Evolutionary conservation across 257 asterid genomes (phyloP).

Genomic region (Fraxinus excelsior): DNA sequence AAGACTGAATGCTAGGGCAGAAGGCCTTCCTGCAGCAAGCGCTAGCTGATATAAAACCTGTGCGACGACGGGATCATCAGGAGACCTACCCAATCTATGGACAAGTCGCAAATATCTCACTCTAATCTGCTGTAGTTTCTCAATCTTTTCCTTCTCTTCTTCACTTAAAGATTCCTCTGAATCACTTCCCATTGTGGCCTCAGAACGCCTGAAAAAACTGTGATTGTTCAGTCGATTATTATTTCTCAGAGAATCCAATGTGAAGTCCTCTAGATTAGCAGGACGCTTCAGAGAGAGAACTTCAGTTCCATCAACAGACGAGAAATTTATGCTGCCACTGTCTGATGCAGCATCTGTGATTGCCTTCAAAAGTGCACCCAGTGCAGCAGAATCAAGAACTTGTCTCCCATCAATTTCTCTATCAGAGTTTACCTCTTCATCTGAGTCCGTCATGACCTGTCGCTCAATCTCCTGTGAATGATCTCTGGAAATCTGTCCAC

Average conservation of each 20-base stretch:
- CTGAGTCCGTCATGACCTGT: slow-evolving; percentile 26
- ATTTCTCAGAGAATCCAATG: slow-evolving; percentile 27
- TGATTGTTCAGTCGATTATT: slow-evolving; percentile 22
- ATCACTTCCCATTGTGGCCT: slow-evolving; percentile 15
- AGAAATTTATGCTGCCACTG: slow-evolving; percentile 15
- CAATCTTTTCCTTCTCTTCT: slow-evolving; percentile 44
- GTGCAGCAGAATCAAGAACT: slow-evolving; percentile 29
- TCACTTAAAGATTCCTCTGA: slow-evolving; percentile 32
- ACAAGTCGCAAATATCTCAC: slow-evolving; percentile 54
- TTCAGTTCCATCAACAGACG: slow-evolving; percentile 33
- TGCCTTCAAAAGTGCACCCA: slow-evolving; percentile 25
- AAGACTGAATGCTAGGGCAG: slow-evolving; percentile 32
- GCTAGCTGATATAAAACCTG: slow-evolving; percentile 45
- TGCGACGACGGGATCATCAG: slow-evolving; percentile 49
- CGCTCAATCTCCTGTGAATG: slow-evolving; percentile 36
- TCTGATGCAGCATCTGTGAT: slow-evolving; percentile 33
- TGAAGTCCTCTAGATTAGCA: slow-evolving; percentile 24
- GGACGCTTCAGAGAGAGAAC: slow-evolving; percentile 19
- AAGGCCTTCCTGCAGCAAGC: slow-evolving; percentile 39
- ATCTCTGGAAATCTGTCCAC: slow-evolving; percentile 36
- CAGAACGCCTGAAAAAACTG: slow-evolving; percentile 2
- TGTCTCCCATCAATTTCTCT: slow-evolving; percentile 28
- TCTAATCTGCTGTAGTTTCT: slow-evolving; percentile 43
- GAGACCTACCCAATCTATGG: slow-evolving; percentile 43
- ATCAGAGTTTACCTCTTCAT: slow-evolving; percentile 33